Percentiles rank a stretch among this genome's conserved stretches.
Evolutionary conservation across 257 asterid species (phyloP).

Genomic region (Solanum tacnaense): DNA sequence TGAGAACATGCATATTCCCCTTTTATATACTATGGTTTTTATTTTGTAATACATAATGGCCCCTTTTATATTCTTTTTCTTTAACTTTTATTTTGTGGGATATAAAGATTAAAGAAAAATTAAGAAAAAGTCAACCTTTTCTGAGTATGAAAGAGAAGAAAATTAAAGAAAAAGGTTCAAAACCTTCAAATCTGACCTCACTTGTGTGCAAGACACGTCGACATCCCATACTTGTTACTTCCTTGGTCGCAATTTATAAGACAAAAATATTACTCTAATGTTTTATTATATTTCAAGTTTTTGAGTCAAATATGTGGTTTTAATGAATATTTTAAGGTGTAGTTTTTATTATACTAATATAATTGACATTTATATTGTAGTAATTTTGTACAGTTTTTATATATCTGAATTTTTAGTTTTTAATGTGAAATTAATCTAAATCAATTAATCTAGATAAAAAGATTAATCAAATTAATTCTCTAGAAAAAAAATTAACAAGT

Average conservation of each 20-base stretch:
- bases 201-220: neutral
- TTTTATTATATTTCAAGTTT: neutral
- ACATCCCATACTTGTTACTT: neutral
- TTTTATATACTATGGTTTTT: neutral
- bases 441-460: neutral
- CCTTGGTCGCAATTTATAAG: neutral
- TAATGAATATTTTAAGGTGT: neutral
- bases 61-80: neutral
- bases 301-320: neutral
- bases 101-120: neutral
- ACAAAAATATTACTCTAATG: neutral
- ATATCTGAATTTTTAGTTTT: no score
- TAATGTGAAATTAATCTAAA: neutral
- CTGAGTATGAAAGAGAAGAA: neutral
- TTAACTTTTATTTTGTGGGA: neutral
- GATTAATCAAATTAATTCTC: neutral
- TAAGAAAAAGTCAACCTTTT: neutral
- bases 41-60: neutral
- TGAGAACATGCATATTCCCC: constrained; percentile 5
- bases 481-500: neutral
- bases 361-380: no score
- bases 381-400: neutral
- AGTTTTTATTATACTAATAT: neutral
- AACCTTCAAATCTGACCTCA: neutral
- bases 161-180: neutral